phyloP scores from a whole-genome alignment of 2,329 filamentous ascomycete genomes.

The Penicillium brasilianum region DNA sequence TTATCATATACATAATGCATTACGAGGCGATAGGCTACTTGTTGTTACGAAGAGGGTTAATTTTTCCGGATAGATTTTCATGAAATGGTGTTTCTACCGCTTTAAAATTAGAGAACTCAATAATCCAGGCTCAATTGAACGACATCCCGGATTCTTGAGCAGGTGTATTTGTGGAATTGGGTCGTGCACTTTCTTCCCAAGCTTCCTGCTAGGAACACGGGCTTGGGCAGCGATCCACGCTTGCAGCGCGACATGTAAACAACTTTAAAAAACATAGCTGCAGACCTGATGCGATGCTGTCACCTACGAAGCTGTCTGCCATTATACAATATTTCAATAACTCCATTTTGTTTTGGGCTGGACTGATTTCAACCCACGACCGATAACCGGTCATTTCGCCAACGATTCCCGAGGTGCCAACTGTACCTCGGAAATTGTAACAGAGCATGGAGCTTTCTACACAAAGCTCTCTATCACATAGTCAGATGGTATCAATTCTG shows the following conservation, averaged over 20 bases:
- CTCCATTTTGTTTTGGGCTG: slow-evolving; percentile 25
- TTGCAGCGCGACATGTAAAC: not conserved
- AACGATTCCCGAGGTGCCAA: slow-evolving; percentile 33
- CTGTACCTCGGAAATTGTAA: slow-evolving; percentile 22
- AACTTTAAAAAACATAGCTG: not conserved
- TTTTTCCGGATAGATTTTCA: no score
- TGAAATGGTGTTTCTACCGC: not conserved
- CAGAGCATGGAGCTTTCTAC: slow-evolving; percentile 38
- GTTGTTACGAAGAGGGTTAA: not conserved
- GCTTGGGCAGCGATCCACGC: not conserved
- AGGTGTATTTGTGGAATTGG: not conserved
- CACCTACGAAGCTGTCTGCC: not conserved
- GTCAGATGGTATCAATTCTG: slow-evolving; percentile 40
- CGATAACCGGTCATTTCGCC: slow-evolving; percentile 23
- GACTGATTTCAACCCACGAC: slow-evolving; percentile 37
- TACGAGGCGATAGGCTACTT: slow-evolving; percentile 10
- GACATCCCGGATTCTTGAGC: not conserved
- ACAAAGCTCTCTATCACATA: slow-evolving; percentile 35
- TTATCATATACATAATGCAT: slow-evolving; percentile 22
- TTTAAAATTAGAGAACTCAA: not conserved
- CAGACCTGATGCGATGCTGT: not conserved
- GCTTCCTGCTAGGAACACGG: not conserved
- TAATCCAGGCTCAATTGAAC: not conserved
- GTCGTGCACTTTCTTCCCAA: not conserved
- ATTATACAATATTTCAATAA: not conserved